phyloP scores from a whole-genome alignment of 2,329 filamentous ascomycete species.

The Neopestalotiopsis sp. region DNA sequence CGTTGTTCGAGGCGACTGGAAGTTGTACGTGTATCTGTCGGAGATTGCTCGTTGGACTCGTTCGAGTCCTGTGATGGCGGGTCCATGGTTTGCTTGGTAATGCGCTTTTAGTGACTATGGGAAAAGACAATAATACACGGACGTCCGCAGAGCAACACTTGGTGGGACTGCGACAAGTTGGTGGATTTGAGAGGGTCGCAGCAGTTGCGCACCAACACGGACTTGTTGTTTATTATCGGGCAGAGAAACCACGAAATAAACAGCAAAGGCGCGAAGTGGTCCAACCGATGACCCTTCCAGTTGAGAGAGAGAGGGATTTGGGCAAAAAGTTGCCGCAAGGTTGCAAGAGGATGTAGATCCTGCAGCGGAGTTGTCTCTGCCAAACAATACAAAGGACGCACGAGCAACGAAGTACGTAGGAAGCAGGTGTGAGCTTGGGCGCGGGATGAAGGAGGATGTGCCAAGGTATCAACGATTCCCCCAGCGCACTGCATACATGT shows the following conservation, averaged over 20 bases:
- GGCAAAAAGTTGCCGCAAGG: background rate
- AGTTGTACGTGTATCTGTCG: constrained; percentile 55
- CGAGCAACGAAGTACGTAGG: background rate
- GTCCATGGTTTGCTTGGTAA: constrained; percentile 46
- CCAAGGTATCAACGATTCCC: background rate
- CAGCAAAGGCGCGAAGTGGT: background rate
- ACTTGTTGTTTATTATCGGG: background rate
- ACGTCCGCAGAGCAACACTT: background rate
- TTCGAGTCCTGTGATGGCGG: constrained; percentile 43
- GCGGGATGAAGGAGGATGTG: background rate
- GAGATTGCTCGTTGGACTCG: constrained; percentile 46
- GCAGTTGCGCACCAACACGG: background rate
- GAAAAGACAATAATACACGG: constrained; percentile 2
- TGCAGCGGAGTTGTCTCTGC: constrained; percentile 1
- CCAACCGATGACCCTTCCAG: background rate
- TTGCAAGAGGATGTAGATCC: constrained; percentile 9
- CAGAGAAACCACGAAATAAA: background rate
- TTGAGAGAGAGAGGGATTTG: background rate
- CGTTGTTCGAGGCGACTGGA: constrained; percentile 39
- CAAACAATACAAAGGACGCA: constrained; percentile 4
- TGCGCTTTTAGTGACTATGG: background rate
- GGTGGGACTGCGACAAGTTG: background rate
- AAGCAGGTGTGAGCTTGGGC: background rate
- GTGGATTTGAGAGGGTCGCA: background rate
- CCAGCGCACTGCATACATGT: background rate